phyloP scores from a whole-genome alignment of 2,329 filamentous ascomycete genomes.

The Ceratocystis cacaofunesta region DNA sequence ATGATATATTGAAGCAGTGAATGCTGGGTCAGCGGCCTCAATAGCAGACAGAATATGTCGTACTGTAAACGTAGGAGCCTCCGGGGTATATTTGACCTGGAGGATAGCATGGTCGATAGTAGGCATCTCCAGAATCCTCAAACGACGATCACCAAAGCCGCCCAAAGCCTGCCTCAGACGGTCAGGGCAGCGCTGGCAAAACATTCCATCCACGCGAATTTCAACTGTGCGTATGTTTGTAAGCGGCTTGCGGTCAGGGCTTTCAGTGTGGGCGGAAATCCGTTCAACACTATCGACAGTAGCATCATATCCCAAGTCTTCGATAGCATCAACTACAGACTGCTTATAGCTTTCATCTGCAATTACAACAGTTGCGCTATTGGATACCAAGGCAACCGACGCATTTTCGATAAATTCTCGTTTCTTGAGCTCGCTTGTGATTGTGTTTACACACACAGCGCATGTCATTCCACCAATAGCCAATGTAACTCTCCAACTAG shows the following conservation, averaged over 20 bases:
- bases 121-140: slow-evolving; percentile 40
- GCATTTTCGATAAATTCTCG: slow-evolving; percentile 35
- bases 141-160: slow-evolving; percentile 32
- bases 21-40: slow-evolving; percentile 46
- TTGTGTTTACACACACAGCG: slow-evolving; percentile 49
- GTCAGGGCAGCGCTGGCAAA: slow-evolving; percentile 55
- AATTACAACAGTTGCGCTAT: slow-evolving; percentile 50
- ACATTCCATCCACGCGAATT: slow-evolving; percentile 56
- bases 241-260: slow-evolving; percentile 21
- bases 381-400: slow-evolving; percentile 49
- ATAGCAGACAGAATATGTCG: slow-evolving; percentile 58
- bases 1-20: slow-evolving; percentile 58
- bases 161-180: slow-evolving; percentile 40
- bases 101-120: slow-evolving; percentile 51
- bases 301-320: slow-evolving; percentile 52
- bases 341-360: slow-evolving; percentile 23
- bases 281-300: slow-evolving; percentile 37
- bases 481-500: slow-evolving; percentile 36
- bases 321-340: slow-evolving; percentile 34
- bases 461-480: slow-evolving; percentile 62
- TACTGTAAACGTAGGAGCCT: slow-evolving; percentile 55
- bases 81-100: slow-evolving; percentile 54
- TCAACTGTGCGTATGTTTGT: slow-evolving; percentile 40
- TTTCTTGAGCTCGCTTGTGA: slow-evolving; percentile 44
- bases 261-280: slow-evolving; percentile 25